phyloP scores from a whole-genome alignment of 306 rosid species.

The Cucurbita moschata region DNA sequence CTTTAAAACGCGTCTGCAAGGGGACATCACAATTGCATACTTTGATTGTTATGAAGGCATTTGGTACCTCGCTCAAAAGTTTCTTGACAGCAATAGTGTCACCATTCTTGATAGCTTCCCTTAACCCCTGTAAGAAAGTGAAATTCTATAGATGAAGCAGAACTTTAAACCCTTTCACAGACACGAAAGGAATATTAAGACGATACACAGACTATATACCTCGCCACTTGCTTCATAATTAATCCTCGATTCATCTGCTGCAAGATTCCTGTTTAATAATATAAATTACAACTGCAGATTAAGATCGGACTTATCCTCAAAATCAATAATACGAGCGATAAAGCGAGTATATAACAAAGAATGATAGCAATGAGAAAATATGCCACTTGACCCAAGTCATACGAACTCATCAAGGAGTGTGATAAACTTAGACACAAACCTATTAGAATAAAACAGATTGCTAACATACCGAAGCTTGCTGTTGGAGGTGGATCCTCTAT shows the following conservation, averaged over 20 bases:
- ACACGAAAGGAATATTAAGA: slow-evolving; percentile 5
- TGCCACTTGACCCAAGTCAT: too few relatives aligned
- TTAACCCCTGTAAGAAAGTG: slow-evolving; percentile 49
- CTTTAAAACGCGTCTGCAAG: too few relatives aligned
- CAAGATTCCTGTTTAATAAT: slow-evolving; percentile 18
- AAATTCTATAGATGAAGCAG: background rate
- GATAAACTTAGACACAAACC: background rate
- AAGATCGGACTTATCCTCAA: background rate
- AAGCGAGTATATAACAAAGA: background rate
- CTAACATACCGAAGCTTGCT: slow-evolving; percentile 62
- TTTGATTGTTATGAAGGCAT: background rate
- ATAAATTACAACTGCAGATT: background rate
- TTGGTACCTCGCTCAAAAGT: slow-evolving; percentile 67
- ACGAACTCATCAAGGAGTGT: too few relatives aligned
- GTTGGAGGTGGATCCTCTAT: slow-evolving; percentile 54
- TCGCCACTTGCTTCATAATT: slow-evolving; percentile 77
- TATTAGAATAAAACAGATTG: background rate
- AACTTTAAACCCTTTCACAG: background rate
- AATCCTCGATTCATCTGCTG: slow-evolving; percentile 24
- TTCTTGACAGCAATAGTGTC: slow-evolving; percentile 67
- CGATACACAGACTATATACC: slow-evolving; percentile 28
- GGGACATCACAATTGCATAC: background rate
- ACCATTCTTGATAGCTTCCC: slow-evolving; percentile 95
- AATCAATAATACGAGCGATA: background rate
- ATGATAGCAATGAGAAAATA: background rate